phyloP scores from a whole-genome alignment of 2,329 filamentous ascomycete genomes.

The Thermoascus crustaceus region DNA sequence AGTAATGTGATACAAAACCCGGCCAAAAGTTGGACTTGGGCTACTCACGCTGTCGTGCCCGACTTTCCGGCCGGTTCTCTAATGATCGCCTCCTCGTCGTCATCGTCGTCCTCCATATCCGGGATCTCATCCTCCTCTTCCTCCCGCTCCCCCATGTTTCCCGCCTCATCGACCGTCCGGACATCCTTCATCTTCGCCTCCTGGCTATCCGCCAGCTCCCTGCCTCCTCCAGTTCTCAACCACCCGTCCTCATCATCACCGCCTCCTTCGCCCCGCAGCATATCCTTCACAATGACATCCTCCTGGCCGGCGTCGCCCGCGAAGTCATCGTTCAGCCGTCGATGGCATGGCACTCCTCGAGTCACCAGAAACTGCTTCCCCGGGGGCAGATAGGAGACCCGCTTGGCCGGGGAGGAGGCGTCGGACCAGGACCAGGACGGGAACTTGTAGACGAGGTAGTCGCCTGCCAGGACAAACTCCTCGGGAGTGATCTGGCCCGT shows the following conservation, averaged over 20 bases:
- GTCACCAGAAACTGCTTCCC: constrained; percentile 96
- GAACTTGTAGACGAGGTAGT: constrained; percentile 98
- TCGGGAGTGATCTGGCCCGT: constrained; percentile 96
- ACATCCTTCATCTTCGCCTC: constrained; percentile 73
- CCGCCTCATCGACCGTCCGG: constrained; percentile 78
- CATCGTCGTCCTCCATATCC: constrained; percentile 96
- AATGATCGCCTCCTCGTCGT: constrained; percentile 92
- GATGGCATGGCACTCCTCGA: constrained; percentile 86
- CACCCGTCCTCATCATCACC: constrained; percentile 76
- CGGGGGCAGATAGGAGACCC: constrained; percentile 70
- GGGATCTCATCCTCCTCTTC: constrained; percentile 72
- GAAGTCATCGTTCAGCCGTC: constrained; percentile 86
- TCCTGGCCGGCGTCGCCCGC: constrained; percentile 80
- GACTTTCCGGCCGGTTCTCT: constrained; percentile 52
- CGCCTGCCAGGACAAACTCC: constrained; percentile 90
- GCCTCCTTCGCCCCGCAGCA: constrained; percentile 45
- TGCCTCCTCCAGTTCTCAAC: constrained; percentile 75
- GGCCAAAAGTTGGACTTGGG: not conserved
- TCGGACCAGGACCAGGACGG: constrained; percentile 96
- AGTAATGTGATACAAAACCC: not conserved
- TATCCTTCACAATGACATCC: constrained; percentile 76
- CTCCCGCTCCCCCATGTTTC: constrained; percentile 70
- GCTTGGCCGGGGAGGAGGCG: constrained; percentile 70
- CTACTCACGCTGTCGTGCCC: constrained; percentile 48
- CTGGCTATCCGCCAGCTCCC: constrained; percentile 55